These are phyloP conservation scores for Aspergillus sojae DNA, from an alignment of 2,329 filamentous ascomycete species.

Conservation along the genomic window DNA sequence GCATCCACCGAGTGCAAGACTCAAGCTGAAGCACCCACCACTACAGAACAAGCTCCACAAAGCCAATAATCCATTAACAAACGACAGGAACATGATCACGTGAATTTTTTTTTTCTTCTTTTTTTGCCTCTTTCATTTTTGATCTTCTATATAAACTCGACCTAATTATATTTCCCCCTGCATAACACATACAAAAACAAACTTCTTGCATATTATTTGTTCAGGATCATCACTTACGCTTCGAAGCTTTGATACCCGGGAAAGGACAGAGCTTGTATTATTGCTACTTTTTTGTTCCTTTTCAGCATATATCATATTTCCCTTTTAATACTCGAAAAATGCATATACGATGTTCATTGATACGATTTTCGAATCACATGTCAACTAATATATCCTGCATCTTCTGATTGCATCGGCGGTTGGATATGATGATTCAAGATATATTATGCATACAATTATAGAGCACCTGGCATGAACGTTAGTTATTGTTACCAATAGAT, in stretches of 20 bases:
- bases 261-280: slow-evolving; percentile 6
- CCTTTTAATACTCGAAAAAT: neutral
- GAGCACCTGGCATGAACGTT: neutral
- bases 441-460: neutral
- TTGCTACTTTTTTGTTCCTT: neutral
- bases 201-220: neutral
- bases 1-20: slow-evolving; percentile 1
- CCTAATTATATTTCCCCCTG: neutral
- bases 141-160: neutral
- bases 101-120: neutral
- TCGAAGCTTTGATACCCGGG: slow-evolving; percentile 10
- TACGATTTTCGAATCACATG: neutral
- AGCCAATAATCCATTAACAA: neutral
- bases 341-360: neutral
- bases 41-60: neutral
- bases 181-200: neutral
- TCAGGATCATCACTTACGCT: neutral
- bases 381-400: neutral
- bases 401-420: neutral
- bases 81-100: neutral
- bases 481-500: neutral
- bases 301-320: neutral
- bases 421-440: neutral
- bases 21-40: neutral
- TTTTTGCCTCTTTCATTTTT: neutral